These are phyloP conservation scores for Acacia acuminata DNA, from an alignment of 306 rosid species.

Conservation along the genomic window DNA sequence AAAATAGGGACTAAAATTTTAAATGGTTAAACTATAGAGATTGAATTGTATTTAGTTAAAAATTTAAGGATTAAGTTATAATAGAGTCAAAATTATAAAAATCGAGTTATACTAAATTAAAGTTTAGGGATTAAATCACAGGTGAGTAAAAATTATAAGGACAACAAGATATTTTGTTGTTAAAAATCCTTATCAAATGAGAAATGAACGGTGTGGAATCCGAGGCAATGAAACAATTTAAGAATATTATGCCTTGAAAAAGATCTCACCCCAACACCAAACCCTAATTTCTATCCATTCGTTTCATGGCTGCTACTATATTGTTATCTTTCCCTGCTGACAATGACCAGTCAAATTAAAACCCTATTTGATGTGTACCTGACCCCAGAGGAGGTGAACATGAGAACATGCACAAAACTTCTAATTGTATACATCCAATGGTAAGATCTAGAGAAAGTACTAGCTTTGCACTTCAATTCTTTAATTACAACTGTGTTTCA, in stretches of 20 bases:
- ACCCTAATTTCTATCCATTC: conserved; percentile 35
- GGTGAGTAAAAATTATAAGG: no score
- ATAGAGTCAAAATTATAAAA: no score
- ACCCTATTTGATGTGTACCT: conserved; percentile 13
- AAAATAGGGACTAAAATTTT: no score
- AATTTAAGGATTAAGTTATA: no score
- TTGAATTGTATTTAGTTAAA: no score
- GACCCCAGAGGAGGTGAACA: neutral
- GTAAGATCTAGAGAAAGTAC: conserved; percentile 22
- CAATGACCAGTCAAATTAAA: conserved; percentile 38
- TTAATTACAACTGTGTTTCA: neutral
- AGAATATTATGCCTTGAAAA: conserved; percentile 40
- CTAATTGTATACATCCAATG: neutral
- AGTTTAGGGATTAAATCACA: no score
- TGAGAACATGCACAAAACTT: neutral
- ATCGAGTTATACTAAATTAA: no score
- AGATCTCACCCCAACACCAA: conserved; percentile 30
- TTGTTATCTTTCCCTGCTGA: conserved; percentile 28
- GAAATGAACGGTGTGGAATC: neutral
- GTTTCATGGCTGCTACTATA: conserved; percentile 24
- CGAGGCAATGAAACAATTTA: conserved; percentile 53
- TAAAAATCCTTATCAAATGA: neutral
- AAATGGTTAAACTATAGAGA: no score
- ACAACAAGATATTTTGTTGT: no score
- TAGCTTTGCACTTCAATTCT: neutral